Conservation (phyloP, 2,329 filamentous ascomycete species). For the Apiospora kogelbergensis region DNA sequence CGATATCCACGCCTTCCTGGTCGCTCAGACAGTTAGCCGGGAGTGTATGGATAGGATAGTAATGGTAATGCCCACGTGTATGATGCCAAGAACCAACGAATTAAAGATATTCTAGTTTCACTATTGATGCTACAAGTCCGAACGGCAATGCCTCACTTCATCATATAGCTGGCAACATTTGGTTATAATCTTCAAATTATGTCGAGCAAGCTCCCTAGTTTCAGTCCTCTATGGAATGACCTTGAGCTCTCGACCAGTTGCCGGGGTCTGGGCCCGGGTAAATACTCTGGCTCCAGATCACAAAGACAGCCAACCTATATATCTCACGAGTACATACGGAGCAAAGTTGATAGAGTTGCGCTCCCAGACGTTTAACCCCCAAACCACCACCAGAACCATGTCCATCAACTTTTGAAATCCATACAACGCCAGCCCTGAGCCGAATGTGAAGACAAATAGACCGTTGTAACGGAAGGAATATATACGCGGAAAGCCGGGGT, state of each 20-base stretch:
- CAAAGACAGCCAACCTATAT: neutral
- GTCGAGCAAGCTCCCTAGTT: neutral
- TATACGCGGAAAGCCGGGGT: neutral
- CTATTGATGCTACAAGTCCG: neutral
- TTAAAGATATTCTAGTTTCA: neutral
- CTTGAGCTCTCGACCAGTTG: neutral
- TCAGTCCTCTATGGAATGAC: neutral
- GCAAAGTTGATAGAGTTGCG: neutral
- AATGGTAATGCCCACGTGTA: slow-evolving; percentile 24
- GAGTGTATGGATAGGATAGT: slow-evolving; percentile 20
- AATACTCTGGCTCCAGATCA: neutral
- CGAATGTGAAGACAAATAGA: neutral
- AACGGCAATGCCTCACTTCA: neutral
- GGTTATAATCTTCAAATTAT: neutral
- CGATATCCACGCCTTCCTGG: slow-evolving; percentile 11
- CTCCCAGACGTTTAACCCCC: neutral
- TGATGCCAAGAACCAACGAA: slow-evolving; percentile 14
- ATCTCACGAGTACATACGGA: neutral
- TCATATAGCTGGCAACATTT: neutral
- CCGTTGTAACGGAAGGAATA: neutral
- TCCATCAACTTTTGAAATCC: neutral
- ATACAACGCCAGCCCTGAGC: neutral
- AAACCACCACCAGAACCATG: neutral
- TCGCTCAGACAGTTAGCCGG: neutral
- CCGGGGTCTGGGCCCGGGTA: neutral